These are phyloP conservation scores for Austroboletus rostrupii DNA, from an alignment of 1,284 basidiomycete genomes.

Conservation along the genomic window DNA sequence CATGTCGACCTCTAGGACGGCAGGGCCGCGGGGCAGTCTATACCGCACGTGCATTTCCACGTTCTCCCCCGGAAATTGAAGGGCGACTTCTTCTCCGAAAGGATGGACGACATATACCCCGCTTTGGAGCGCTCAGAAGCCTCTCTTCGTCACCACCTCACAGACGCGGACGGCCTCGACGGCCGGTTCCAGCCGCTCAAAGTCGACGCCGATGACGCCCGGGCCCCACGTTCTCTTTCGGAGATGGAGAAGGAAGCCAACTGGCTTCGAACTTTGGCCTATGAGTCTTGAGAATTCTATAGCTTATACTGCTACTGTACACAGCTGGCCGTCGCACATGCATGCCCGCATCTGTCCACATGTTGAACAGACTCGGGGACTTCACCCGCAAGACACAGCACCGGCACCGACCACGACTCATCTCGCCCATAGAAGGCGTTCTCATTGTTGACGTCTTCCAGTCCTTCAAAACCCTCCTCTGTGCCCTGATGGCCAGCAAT, in stretches of 20 bases:
- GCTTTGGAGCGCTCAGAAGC: slow-evolving; percentile 67
- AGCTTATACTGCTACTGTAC: slow-evolving; percentile 19
- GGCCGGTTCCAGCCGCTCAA: slow-evolving; percentile 37
- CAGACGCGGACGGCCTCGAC: slow-evolving; percentile 17
- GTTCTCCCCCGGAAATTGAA: slow-evolving; percentile 73
- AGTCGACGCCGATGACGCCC: slow-evolving; percentile 69
- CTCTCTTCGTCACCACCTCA: slow-evolving; percentile 40
- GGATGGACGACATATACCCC: slow-evolving; percentile 79
- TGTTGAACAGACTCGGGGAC: slow-evolving; percentile 14
- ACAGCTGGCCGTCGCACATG: slow-evolving; percentile 6
- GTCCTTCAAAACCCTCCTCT: slow-evolving; percentile 44
- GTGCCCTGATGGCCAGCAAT: slow-evolving; percentile 31
- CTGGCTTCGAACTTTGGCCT: slow-evolving; percentile 53
- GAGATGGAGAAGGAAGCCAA: slow-evolving; percentile 78
- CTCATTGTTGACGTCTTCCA: slow-evolving; percentile 40
- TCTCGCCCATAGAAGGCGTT: slow-evolving; percentile 20
- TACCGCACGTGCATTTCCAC: slow-evolving; percentile 91
- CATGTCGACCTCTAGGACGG: slow-evolving; percentile 65
- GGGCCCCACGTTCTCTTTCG: slow-evolving; percentile 58
- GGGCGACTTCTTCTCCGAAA: slow-evolving; percentile 62
- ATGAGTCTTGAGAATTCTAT: not conserved
- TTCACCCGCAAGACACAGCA: slow-evolving; percentile 28
- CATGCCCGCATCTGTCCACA: slow-evolving; percentile 25
- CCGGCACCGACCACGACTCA: slow-evolving; percentile 14
- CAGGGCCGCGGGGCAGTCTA: slow-evolving; percentile 77